Evolutionary conservation across 495 filamentous ascomycete species (phyloP).

Genomic region (Aspergillus cavernicola): DNA sequence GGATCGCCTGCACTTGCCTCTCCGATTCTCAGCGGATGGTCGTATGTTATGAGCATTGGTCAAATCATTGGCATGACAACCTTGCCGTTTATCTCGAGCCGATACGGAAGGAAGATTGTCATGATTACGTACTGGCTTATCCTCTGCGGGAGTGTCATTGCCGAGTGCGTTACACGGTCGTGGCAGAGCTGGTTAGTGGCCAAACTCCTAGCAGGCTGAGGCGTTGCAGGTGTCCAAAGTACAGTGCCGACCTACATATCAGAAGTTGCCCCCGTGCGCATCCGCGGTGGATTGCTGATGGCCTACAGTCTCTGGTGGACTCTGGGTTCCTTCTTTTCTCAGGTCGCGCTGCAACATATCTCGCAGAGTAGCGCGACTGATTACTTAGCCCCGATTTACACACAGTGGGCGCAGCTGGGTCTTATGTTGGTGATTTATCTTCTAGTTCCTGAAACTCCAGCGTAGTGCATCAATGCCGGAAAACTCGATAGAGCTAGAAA

Average conservation of each 20-base stretch:
- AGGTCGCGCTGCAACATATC: neutral
- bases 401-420: slow-evolving; percentile 1
- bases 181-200: neutral
- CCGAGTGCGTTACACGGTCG: neutral
- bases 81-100: slow-evolving; percentile 7
- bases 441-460: neutral
- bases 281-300: slow-evolving; percentile 2
- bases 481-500: neutral
- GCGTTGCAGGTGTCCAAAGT: neutral
- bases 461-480: neutral
- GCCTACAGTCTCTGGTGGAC: slow-evolving; percentile 3
- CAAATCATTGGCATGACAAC: slow-evolving; percentile 14
- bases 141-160: slow-evolving; percentile 23
- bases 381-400: neutral
- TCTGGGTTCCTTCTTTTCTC: neutral
- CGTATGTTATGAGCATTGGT: slow-evolving; percentile 10
- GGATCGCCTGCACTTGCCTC: slow-evolving; percentile 8
- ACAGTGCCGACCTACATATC: neutral
- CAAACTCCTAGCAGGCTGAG: slow-evolving; percentile 1
- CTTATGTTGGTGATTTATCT: slow-evolving; percentile 4
- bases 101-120: slow-evolving; percentile 29
- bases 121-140: slow-evolving; percentile 31
- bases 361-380: neutral
- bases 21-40: slow-evolving; percentile 11
- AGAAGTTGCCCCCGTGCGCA: neutral